These are phyloP conservation scores for Xylaria sp. DNA, from an alignment of 2,329 filamentous ascomycete species.

Conservation along the genomic window DNA sequence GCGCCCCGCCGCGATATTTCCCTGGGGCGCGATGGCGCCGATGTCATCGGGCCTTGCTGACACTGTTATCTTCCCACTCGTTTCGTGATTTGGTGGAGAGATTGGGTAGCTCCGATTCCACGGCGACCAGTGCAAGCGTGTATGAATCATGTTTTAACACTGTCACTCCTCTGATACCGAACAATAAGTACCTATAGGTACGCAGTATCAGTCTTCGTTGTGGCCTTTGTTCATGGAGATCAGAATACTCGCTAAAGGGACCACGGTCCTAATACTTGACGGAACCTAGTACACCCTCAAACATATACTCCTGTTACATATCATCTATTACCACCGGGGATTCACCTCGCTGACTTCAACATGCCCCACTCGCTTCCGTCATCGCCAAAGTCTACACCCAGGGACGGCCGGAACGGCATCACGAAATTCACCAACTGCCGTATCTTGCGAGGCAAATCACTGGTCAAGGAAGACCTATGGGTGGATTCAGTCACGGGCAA, in stretches of 20 bases:
- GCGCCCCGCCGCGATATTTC: conserved; percentile 37
- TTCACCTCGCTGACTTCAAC: conserved; percentile 30
- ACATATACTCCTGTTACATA: conserved; percentile 3
- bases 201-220: conserved; percentile 39
- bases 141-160: conserved; percentile 9
- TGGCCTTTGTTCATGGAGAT: conserved; percentile 47
- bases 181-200: conserved; percentile 46
- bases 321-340: conserved; percentile 7
- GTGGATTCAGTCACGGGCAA: conserved; percentile 84
- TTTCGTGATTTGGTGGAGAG: conserved; percentile 24
- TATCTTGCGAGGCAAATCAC: conserved; percentile 72
- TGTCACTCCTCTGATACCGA: conserved; percentile 42
- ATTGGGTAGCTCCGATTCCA: conserved; percentile 20
- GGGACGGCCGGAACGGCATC: conserved; percentile 64
- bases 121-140: conserved; percentile 23
- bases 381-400: conserved; percentile 60
- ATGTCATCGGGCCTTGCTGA: conserved; percentile 39
- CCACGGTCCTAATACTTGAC: conserved; percentile 48
- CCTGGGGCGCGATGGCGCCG: conserved; percentile 27
- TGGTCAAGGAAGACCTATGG: conserved; percentile 87
- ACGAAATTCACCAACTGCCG: conserved; percentile 92
- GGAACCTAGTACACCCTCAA: conserved; percentile 43
- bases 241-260: conserved; percentile 48
- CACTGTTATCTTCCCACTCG: conserved; percentile 38
- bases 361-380: conserved; percentile 50